These are phyloP conservation scores for Cercospora sp. DNA, from an alignment of 2,329 filamentous ascomycete species.

Conservation along the genomic window DNA sequence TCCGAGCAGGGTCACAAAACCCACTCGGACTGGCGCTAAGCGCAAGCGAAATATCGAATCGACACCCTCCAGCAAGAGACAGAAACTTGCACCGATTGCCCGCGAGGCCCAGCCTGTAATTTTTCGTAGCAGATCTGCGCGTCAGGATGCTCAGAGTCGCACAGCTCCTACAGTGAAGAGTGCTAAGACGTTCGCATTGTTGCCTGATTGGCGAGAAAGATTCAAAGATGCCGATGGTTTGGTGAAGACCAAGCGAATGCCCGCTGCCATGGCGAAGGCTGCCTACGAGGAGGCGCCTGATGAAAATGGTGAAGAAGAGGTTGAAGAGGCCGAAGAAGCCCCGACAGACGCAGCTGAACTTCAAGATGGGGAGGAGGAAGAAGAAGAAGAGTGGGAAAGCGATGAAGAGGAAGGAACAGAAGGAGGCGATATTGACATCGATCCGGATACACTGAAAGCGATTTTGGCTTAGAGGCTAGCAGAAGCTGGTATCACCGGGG, in stretches of 20 bases:
- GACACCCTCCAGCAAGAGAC: constrained; percentile 26
- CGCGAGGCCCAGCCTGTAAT: constrained; percentile 32
- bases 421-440: constrained; percentile 33
- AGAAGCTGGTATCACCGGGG: constrained; percentile 39
- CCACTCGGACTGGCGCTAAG: constrained; percentile 32
- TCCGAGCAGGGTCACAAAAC: constrained; percentile 23
- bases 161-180: constrained; percentile 28
- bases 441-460: constrained; percentile 42
- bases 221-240: constrained; percentile 35
- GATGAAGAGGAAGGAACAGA: constrained; percentile 25
- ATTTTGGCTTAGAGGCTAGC: constrained; percentile 36
- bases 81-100: constrained; percentile 26
- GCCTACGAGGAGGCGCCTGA: constrained; percentile 29
- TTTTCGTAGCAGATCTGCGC: constrained; percentile 29
- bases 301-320: constrained; percentile 8
- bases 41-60: constrained; percentile 32
- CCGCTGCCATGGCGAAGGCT: constrained; percentile 34
- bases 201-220: constrained; percentile 49
- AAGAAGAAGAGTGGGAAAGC: constrained; percentile 28
- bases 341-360: constrained; percentile 18
- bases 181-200: constrained; percentile 41
- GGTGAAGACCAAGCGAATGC: constrained; percentile 30
- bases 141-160: constrained; percentile 9
- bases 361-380: constrained; percentile 20
- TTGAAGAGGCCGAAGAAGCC: constrained; percentile 28